Conservation (phyloP, 257 asterid species). For the Gynochthodes officinalis region DNA sequence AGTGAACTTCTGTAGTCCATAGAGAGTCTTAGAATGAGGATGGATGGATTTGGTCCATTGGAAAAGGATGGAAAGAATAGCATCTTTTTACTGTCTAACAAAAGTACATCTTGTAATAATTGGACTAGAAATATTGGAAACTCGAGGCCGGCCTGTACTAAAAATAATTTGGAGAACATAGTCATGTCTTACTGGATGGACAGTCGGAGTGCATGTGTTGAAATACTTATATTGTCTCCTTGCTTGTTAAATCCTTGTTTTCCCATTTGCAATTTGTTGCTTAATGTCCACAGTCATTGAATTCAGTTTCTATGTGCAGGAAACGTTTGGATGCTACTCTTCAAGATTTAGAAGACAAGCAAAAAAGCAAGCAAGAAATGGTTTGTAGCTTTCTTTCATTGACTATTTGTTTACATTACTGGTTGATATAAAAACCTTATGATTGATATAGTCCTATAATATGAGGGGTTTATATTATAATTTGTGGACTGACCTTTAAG, state of each 20-base stretch:
- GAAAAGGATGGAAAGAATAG: neutral
- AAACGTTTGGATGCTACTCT: slow-evolving; percentile 78
- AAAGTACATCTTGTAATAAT: neutral
- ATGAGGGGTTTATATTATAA: neutral
- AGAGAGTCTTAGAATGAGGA: neutral
- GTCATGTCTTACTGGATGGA: neutral
- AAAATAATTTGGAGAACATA: neutral
- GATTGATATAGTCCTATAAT: neutral
- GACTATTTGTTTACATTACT: neutral
- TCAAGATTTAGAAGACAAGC: slow-evolving; percentile 92
- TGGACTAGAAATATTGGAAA: neutral
- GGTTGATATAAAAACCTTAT: neutral
- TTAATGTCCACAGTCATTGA: neutral
- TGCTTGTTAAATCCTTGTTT: neutral
- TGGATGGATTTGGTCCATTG: neutral
- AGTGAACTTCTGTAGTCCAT: neutral
- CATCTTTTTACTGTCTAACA: neutral
- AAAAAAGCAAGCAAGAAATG: slow-evolving; percentile 92
- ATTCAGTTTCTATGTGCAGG: slow-evolving; percentile 38
- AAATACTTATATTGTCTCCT: neutral
- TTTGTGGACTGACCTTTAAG: too few relatives aligned
- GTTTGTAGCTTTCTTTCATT: slow-evolving; percentile 34
- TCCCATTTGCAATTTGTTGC: slow-evolving; percentile 4
- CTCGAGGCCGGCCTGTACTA: neutral
- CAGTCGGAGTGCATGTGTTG: neutral